Evolutionary conservation across 2,329 filamentous ascomycete genomes (phyloP), one percentile per base, ranked within the genome.

Genomic region (Colletotrichum simmondsii): DNA sequence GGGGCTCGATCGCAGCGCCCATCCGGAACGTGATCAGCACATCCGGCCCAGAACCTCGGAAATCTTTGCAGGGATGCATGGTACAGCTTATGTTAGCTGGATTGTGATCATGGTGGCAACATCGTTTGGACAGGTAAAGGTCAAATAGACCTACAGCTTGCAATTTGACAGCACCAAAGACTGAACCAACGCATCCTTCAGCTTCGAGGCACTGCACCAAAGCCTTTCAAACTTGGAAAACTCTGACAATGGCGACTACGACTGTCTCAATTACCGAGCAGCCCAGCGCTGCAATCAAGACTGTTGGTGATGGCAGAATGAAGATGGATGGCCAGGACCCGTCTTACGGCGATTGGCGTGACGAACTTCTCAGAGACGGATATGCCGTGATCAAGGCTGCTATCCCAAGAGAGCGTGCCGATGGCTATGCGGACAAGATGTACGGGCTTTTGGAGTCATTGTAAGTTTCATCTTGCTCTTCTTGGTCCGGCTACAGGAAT

Each of bases 331-430:
- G 65, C 60, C 71, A 46, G 10, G 59, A 67, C 24, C 58, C 58
- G 1, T n/a, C 22, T 4, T 74, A 32, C 7, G 49, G 56, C 19
- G 83, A 83, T 76, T 84, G 80, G 79, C 75, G 79, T 32, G 80
- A 81, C 49, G 82, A 85, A 11, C 76, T 79, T 8, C 54, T 75
- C n/a, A 68, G 71, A 16, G 74, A 75, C 24, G 74, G 74, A 22
- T 75, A 72, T 14, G 71, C 68, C 16, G 49, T 75, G 12, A 60
- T 75, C 52, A 75, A 75, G n/a, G 71, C 67, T 16, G 73, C 71
- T 37, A 67, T 75, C 26, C 73, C 71, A 2, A 32, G 54, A 28
- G 71, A 75, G 35, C 61, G 73, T 3, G 73, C 74, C 5, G 66
- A 71, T 11, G 74, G 75, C 19, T 85, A 85, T 72, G 74, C 77